These are phyloP conservation scores for Fusarium poae DNA, from an alignment of 2,329 filamentous ascomycete genomes.

Conservation along the genomic window DNA sequence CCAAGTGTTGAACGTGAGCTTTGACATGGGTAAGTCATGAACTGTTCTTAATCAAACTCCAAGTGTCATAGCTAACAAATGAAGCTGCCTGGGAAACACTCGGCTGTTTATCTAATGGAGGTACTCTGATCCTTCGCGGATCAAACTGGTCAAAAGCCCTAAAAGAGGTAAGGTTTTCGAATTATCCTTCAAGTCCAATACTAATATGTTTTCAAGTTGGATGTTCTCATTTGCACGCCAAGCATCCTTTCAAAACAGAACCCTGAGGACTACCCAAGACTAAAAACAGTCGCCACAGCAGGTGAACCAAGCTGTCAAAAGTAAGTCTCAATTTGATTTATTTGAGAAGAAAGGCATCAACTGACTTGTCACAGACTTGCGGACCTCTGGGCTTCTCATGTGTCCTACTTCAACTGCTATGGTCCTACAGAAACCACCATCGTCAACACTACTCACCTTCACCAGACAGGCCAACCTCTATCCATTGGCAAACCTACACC, in stretches of 20 bases:
- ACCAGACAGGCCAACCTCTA: constrained; percentile 59
- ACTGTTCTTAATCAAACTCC: not conserved
- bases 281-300: constrained; percentile 65
- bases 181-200: fast-evolving
- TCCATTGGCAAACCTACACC: constrained; percentile 68
- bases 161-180: constrained; percentile 53
- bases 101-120: constrained; percentile 67
- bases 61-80: not conserved
- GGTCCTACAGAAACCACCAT: constrained; percentile 72
- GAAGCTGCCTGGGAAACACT: constrained; percentile 71
- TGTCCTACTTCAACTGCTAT: constrained; percentile 67
- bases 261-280: constrained; percentile 61
- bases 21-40: constrained; percentile 68
- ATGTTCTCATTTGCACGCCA: constrained; percentile 68
- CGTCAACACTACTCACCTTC: constrained; percentile 63
- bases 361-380: constrained; percentile 55
- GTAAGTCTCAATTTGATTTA: constrained; percentile 46
- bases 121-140: constrained; percentile 65
- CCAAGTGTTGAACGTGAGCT: constrained; percentile 68
- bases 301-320: constrained; percentile 64
- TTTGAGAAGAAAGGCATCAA: fast-evolving
- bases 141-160: constrained; percentile 63
- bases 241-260: constrained; percentile 65
- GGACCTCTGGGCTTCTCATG: constrained; percentile 65
- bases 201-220: constrained; percentile 53